A percentile compares a stretch with the other conserved stretches of the same genome.
Conservation (phyloP, 805 yeast genomes). For the Millerozyma miso region DNA sequence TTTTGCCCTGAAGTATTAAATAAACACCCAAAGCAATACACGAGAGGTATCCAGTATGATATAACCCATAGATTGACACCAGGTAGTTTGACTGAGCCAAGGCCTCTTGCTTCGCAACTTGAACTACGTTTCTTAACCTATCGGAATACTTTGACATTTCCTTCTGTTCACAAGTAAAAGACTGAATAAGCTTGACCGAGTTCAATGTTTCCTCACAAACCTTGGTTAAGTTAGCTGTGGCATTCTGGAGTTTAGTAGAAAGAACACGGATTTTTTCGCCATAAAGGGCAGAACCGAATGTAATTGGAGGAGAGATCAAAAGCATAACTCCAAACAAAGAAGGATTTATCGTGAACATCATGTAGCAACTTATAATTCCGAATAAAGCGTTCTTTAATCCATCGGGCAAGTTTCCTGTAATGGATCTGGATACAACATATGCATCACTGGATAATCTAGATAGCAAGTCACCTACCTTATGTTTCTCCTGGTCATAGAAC, state of each 20-base stretch:
- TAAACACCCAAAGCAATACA: conserved; percentile 42
- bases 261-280: conserved; percentile 40
- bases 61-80: conserved; percentile 39
- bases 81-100: conserved; percentile 42
- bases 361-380: conserved; percentile 38
- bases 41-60: conserved; percentile 40
- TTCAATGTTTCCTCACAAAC: conserved; percentile 42
- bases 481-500: conserved; percentile 40
- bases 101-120: conserved; percentile 42
- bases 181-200: conserved; percentile 39
- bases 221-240: conserved; percentile 42
- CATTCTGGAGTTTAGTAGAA: conserved; percentile 39
- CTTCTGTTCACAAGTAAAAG: conserved; percentile 41
- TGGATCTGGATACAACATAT: conserved; percentile 41
- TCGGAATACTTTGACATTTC: conserved; percentile 36
- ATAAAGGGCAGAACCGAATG: conserved; percentile 42
- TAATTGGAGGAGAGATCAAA: conserved; percentile 42
- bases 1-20: conserved; percentile 37
- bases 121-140: conserved; percentile 35
- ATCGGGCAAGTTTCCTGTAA: conserved; percentile 41
- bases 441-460: conserved; percentile 44
- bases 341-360: conserved; percentile 44
- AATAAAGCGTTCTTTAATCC: conserved; percentile 41
- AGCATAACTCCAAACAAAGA: conserved; percentile 40
- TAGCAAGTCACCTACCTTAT: conserved; percentile 44